phyloP scores from a whole-genome alignment of 2,329 filamentous ascomycete genomes.

The Setomelanomma holmii region DNA sequence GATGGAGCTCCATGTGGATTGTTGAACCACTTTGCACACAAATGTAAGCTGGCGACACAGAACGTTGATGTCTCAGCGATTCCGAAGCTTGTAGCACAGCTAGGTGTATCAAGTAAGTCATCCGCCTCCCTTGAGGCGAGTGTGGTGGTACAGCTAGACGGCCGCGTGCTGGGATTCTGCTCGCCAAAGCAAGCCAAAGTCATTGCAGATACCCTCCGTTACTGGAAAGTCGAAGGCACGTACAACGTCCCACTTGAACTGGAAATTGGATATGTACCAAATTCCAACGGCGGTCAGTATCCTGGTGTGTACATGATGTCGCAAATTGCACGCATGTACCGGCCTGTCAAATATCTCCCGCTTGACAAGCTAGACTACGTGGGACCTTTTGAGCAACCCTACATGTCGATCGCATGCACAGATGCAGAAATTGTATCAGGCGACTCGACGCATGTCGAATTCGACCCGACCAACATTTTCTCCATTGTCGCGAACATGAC shows the following conservation, averaged over 20 bases:
- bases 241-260: slow-evolving; percentile 82
- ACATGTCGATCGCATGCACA: slow-evolving; percentile 97
- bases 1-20: slow-evolving; percentile 95
- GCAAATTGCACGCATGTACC: slow-evolving; percentile 81
- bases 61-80: slow-evolving; percentile 76
- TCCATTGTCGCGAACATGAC: slow-evolving; percentile 99
- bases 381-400: slow-evolving; percentile 93
- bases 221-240: slow-evolving; percentile 92
- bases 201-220: slow-evolving; percentile 85
- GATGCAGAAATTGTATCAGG: slow-evolving; percentile 87
- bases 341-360: slow-evolving; percentile 90
- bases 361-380: slow-evolving; percentile 86
- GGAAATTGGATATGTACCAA: slow-evolving; percentile 90
- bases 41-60: slow-evolving; percentile 86
- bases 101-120: slow-evolving; percentile 79
- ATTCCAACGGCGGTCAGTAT: slow-evolving; percentile 90
- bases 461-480: slow-evolving; percentile 92
- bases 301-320: slow-evolving; percentile 95
- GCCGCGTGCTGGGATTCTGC: slow-evolving; percentile 88
- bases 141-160: slow-evolving; percentile 89
- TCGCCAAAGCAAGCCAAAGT: slow-evolving; percentile 80
- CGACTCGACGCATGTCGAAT: slow-evolving; percentile 91
- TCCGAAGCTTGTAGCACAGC: slow-evolving; percentile 74
- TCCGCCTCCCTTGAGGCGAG: slow-evolving; percentile 82
- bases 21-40: slow-evolving; percentile 93